Evolutionary conservation across 1,284 basidiomycete genomes (phyloP).

Genomic region (Porodaedalea pini): DNA sequence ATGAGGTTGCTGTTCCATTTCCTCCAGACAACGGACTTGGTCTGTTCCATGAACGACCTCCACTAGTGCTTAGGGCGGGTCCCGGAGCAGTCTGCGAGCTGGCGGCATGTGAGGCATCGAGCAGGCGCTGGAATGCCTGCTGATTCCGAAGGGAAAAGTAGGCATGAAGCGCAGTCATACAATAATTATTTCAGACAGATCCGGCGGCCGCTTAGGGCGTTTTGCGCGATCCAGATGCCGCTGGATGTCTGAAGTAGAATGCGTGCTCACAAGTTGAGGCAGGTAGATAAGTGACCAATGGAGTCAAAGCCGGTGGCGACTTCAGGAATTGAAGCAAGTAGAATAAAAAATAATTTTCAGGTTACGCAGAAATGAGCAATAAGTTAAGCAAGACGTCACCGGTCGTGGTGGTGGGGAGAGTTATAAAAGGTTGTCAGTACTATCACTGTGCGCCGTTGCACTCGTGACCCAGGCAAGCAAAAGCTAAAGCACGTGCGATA

Average conservation of each 20-base stretch:
- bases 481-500: not conserved
- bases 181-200: constrained; percentile 26
- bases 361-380: not conserved
- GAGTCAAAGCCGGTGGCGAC: not conserved
- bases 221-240: not conserved
- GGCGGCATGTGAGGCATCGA: constrained; percentile 48
- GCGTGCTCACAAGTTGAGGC: not conserved
- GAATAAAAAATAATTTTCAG: not conserved
- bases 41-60: constrained; percentile 65
- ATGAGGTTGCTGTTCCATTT: constrained; percentile 30
- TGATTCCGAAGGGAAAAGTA: constrained; percentile 74
- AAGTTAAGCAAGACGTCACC: constrained; percentile 4
- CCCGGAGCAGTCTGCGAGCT: constrained; percentile 35
- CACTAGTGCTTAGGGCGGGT: constrained; percentile 37
- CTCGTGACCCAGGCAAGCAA: not conserved
- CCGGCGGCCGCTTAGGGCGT: constrained; percentile 4
- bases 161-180: constrained; percentile 80
- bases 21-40: constrained; percentile 40
- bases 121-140: constrained; percentile 78
- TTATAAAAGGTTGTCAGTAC: not conserved
- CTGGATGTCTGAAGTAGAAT: constrained; percentile 8
- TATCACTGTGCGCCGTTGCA: not conserved
- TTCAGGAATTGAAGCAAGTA: not conserved
- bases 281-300: constrained; percentile 3
- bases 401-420: not conserved